phyloP scores from a whole-genome alignment of 805 yeast species.

The Saccharomycopsis selenospora region DNA sequence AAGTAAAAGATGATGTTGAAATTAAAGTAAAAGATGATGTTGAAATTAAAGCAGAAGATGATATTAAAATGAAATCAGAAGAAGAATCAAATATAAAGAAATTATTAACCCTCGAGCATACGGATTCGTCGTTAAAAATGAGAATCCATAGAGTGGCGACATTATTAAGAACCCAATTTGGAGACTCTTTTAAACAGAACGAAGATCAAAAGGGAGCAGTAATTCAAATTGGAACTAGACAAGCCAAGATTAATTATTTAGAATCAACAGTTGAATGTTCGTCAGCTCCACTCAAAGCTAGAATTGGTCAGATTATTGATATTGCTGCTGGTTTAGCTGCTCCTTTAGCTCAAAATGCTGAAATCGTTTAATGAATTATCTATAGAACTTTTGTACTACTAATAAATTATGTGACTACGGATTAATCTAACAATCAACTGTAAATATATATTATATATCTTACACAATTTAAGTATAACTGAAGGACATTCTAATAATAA shows the following conservation, averaged over 20 bases:
- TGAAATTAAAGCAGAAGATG: not conserved
- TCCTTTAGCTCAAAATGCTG: constrained; percentile 52
- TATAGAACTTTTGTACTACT: too few species aligned
- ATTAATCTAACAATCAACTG: too few species aligned
- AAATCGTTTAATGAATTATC: constrained; percentile 24
- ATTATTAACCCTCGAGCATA: constrained; percentile 21
- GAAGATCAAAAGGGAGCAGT: constrained; percentile 41
- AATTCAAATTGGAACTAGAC: constrained; percentile 66
- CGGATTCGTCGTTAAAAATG: constrained; percentile 30
- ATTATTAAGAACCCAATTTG: constrained; percentile 79
- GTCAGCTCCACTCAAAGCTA: constrained; percentile 68
- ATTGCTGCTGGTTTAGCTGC: constrained; percentile 79
- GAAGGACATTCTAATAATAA: not conserved
- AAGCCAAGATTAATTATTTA: constrained; percentile 60
- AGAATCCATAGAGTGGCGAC: constrained; percentile 50
- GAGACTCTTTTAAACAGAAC: constrained; percentile 52
- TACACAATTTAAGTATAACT: not conserved
- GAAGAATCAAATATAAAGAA: constrained; percentile 2
- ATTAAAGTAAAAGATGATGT: not conserved
- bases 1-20: not conserved
- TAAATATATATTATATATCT: too few species aligned
- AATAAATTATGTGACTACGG: too few species aligned
- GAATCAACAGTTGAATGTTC: constrained; percentile 64
- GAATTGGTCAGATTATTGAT: constrained; percentile 73
- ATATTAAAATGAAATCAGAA: constrained; percentile 10